phyloP scores from a whole-genome alignment of 129 eudicot species.

The Helianthus annuus region DNA sequence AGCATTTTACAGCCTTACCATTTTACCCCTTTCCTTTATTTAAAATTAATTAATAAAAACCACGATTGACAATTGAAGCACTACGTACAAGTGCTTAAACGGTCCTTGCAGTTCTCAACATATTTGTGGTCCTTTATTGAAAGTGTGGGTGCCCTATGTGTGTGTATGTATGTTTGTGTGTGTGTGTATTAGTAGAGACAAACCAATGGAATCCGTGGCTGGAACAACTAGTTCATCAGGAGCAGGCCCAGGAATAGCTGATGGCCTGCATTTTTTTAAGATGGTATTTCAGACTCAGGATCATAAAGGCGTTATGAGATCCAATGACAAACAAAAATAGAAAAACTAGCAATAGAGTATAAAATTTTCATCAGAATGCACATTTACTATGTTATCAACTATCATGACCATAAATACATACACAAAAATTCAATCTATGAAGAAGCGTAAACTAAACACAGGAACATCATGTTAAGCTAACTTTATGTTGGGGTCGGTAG shows the following conservation, averaged over 20 bases:
- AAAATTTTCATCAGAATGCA: constrained; percentile 15
- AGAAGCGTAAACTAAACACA: not conserved
- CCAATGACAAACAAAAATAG: not conserved
- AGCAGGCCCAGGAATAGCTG: constrained; percentile 95
- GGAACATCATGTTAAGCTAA: not conserved
- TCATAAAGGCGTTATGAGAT: constrained; percentile 13
- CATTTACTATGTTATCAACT: constrained; percentile 4
- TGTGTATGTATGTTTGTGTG: not conserved
- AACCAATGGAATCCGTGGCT: constrained; percentile 87
- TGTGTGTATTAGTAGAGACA: constrained; percentile 17
- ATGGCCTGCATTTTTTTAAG: constrained; percentile 61
- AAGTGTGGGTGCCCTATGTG: too few species aligned
- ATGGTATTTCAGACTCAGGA: constrained; percentile 8
- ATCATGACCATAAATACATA: not conserved
- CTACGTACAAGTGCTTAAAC: not conserved
- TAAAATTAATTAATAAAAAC: not conserved
- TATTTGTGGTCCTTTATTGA: not conserved
- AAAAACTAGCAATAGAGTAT: not conserved
- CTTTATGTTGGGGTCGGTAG: not conserved
- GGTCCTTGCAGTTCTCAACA: not conserved
- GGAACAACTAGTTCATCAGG: constrained; percentile 93
- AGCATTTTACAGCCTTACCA: not conserved
- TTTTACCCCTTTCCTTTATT: not conserved
- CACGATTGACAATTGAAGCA: not conserved
- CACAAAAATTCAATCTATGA: not conserved